A percentile compares a stretch with the other conserved stretches of the same genome.
Evolutionary conservation across 23 red algal genomes (phyloP).

Genomic region (Gracilaria domingensis): DNA sequence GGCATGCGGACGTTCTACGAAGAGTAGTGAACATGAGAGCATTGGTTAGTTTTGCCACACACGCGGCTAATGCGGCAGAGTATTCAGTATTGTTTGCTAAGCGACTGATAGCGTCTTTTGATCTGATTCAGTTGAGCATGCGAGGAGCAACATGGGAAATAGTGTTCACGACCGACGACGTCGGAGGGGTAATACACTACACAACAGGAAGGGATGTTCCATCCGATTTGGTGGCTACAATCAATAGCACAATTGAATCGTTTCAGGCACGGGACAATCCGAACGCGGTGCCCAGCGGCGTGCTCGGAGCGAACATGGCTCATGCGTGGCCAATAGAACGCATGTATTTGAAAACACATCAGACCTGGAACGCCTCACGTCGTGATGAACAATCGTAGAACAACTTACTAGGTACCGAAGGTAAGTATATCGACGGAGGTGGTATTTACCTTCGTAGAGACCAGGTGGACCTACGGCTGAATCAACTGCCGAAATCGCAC

Average conservation of each 20-base stretch:
- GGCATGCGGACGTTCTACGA: background rate
- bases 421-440: background rate
- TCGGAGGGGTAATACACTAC: background rate
- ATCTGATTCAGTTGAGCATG: conserved; percentile 15
- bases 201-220: background rate
- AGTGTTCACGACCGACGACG: background rate
- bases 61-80: background rate
- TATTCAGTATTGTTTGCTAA: conserved; percentile 27
- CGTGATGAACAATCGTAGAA: background rate
- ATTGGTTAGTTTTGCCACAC: conserved; percentile 1
- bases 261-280: conserved; percentile 15
- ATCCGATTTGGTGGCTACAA: background rate
- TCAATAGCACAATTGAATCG: background rate
- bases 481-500: no score
- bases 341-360: background rate
- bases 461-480: no score
- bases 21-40: conserved; percentile 24
- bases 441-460: no score
- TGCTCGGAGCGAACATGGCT: background rate
- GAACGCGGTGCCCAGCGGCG: background rate
- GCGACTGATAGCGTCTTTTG: conserved; percentile 23
- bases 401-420: background rate
- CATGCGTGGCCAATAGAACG: conserved; percentile 25
- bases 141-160: conserved; percentile 6
- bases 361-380: background rate